Evolutionary conservation across 768 basidiomycete genomes (phyloP).

Genomic region (Pholiota microspora): DNA sequence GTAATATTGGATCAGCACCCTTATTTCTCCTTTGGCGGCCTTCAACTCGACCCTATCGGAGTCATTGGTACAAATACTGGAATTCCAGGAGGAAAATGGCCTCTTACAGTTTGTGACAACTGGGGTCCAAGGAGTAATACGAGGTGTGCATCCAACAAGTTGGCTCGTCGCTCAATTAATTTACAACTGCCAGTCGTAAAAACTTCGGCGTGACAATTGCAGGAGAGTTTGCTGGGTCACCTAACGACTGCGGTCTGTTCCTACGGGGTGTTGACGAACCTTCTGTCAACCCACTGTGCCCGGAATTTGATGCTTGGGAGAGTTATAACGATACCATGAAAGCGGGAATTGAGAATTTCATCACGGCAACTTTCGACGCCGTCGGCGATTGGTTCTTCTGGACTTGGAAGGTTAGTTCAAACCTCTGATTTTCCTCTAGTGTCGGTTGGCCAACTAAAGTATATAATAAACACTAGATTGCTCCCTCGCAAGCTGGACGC

Average conservation of each 20-base stretch:
- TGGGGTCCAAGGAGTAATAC: conserved; percentile 61
- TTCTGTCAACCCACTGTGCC: conserved; percentile 38
- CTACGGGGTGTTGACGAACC: conserved; percentile 24
- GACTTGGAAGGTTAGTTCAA: conserved; percentile 39
- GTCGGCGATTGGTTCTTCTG: conserved; percentile 44
- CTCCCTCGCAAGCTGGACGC: conserved; percentile 43
- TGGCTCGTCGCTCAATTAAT: neutral
- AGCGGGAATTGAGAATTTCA: conserved; percentile 47
- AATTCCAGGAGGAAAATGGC: conserved; percentile 43
- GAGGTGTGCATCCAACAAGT: conserved; percentile 26
- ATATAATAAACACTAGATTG: conserved; percentile 31
- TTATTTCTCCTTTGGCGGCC: conserved; percentile 60
- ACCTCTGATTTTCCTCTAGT: neutral
- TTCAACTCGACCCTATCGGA: conserved; percentile 32
- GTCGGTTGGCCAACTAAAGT: neutral
- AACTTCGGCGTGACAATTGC: conserved; percentile 69
- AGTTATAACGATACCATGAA: conserved; percentile 44
- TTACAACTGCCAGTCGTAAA: conserved; percentile 25
- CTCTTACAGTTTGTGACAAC: conserved; percentile 46
- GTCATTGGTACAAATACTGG: conserved; percentile 26
- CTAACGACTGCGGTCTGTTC: conserved; percentile 57
- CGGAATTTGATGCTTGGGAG: conserved; percentile 49
- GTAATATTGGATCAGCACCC: conserved; percentile 68
- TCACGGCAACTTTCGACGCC: conserved; percentile 47
- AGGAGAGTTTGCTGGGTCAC: conserved; percentile 75